Evolutionary conservation across 495 filamentous ascomycete species (phyloP), one percentile per base, ranked within the genome.

Genomic region (Daldinia bambusicola): DNA sequence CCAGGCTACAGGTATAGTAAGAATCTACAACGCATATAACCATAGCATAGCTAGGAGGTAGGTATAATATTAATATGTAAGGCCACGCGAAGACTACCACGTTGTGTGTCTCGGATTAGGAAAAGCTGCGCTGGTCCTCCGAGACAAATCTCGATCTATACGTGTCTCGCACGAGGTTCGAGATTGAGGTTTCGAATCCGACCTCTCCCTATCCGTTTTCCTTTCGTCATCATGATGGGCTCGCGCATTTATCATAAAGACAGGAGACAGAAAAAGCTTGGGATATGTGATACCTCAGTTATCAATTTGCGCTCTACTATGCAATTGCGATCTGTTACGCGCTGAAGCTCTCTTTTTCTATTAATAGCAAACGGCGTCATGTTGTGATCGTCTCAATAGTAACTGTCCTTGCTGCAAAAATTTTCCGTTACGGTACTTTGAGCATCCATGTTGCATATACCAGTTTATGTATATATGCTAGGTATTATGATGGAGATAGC

Each of bases 1-100:
- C 34, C 7, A 37, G 34, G 34, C 3, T 3, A 26, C 26, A 26
- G 26, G 26, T 26, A 26, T 26, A 26, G 26, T 26, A 26, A 26
- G 3, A 26, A 26, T 26, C 26, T 26, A 26, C 34, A 37, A 45
- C 16, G n/a, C 41, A 36, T 6, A 18, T 43, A 43, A 26, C n/a
- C 40, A 6, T 7, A 45, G 26, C 26, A 26, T 26, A 26, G 26
- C 1, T 26, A 26, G 26, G 26, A 26, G 26, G 26, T 26, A 26
- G 26, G 26, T 3, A 26, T n/a, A n/a, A n/a, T n/a, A 3, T 26
- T 48, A 48, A 43, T 38, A 60, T 53, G 63, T 36, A 64, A 45
- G 52, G 63, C 66, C 70, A 73, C 61, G 70, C 70, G 66, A 73
- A 57, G 38, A 65, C 65, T 67, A 69, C 70, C 70, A 73, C 70